phyloP scores from a whole-genome alignment of 331 rosid species.

The Stylosanthes scabra region DNA sequence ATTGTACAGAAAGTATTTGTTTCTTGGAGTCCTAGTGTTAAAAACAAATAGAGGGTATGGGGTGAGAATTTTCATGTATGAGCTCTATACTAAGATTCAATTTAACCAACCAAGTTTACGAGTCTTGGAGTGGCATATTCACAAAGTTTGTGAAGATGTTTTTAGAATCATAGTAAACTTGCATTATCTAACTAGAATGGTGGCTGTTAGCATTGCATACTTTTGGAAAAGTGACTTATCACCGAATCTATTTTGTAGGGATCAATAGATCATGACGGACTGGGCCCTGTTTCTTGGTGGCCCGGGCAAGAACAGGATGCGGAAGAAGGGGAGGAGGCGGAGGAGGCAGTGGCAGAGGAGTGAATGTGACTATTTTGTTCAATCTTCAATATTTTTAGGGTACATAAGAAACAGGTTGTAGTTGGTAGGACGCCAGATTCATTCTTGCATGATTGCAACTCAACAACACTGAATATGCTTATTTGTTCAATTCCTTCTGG shows the following conservation, averaged over 20 bases:
- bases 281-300: slow-evolving; percentile 62
- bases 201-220: slow-evolving; percentile 5
- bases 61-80: too few species aligned
- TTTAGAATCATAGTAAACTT: not conserved
- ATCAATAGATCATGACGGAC: slow-evolving; percentile 49
- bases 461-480: not conserved
- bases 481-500: not conserved
- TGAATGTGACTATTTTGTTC: not conserved
- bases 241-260: slow-evolving; percentile 42
- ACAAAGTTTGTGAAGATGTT: not conserved
- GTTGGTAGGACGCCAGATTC: too few species aligned
- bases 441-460: not conserved
- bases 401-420: too few species aligned
- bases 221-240: slow-evolving; percentile 19
- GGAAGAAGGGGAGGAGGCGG: slow-evolving; percentile 31
- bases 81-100: not conserved
- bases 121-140: not conserved
- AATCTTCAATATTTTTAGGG: not conserved
- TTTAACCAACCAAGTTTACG: not conserved
- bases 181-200: slow-evolving; percentile 13
- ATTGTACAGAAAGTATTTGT: not conserved
- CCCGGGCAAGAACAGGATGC: slow-evolving; percentile 19
- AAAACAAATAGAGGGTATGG: not conserved
- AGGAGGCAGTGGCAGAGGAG: slow-evolving; percentile 17
- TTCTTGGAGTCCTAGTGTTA: slow-evolving; percentile 3